phyloP scores from a whole-genome alignment of 257 asterid genomes.

The Solanum chilense region DNA sequence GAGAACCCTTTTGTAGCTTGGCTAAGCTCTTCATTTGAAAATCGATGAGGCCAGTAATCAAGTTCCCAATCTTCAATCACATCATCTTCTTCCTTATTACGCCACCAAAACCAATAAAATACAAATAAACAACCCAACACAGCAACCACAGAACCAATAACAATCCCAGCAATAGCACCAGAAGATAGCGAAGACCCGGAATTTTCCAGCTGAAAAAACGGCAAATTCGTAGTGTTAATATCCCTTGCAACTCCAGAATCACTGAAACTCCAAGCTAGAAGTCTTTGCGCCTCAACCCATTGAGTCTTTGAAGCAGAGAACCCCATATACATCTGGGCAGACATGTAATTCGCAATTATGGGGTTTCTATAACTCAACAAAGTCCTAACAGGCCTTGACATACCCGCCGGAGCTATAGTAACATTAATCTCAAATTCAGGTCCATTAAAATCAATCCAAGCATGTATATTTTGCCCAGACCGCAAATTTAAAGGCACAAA shows the following conservation, averaged over 20 bases:
- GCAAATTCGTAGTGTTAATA: constrained; percentile 55
- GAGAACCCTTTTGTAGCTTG: constrained; percentile 51
- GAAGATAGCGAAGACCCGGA: constrained; percentile 25
- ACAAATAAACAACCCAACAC: constrained; percentile 3
- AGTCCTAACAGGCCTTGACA: constrained; percentile 34
- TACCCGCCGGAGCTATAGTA: constrained; percentile 54
- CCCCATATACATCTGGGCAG: constrained; percentile 50
- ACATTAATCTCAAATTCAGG: constrained; percentile 48
- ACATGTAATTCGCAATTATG: constrained; percentile 31
- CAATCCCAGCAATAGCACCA: constrained; percentile 49
- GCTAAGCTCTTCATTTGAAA: constrained; percentile 50
- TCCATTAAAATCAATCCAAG: constrained; percentile 69
- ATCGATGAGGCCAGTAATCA: constrained; percentile 83
- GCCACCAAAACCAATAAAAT: constrained; percentile 45
- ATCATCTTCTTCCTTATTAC: constrained; percentile 32
- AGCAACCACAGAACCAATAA: constrained; percentile 31
- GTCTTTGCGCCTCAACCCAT: constrained; percentile 70
- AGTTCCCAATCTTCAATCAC: constrained; percentile 79
- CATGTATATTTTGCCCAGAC: constrained; percentile 58
- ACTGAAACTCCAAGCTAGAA: constrained; percentile 78
- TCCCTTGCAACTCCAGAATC: constrained; percentile 62
- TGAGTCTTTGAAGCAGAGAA: constrained; percentile 66
- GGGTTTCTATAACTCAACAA: constrained; percentile 28
- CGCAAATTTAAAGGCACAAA: constrained; percentile 42
- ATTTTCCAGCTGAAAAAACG: constrained; percentile 27